Conservation (phyloP, 2,329 filamentous ascomycete genomes). For the Lecanicillium sp. region DNA sequence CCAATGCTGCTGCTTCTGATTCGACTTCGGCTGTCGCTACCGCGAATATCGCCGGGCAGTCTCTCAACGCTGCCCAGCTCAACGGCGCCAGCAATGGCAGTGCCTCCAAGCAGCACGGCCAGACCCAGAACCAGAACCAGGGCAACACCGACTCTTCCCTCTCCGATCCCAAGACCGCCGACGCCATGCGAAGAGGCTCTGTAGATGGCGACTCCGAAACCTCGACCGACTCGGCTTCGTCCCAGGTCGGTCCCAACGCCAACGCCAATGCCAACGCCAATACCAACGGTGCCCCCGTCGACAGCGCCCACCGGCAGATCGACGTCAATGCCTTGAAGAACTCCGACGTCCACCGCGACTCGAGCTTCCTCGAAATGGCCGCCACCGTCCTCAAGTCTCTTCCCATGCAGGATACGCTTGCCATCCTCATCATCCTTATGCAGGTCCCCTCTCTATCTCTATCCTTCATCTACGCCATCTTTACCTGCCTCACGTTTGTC, state of each 20-base stretch:
- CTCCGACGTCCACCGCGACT: constrained; percentile 59
- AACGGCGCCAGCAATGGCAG: constrained; percentile 6
- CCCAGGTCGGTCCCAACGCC: constrained; percentile 13
- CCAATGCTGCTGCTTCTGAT: constrained; percentile 13
- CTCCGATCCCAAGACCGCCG: constrained; percentile 2
- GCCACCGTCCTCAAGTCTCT: constrained; percentile 84
- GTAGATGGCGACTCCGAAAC: constrained; percentile 15
- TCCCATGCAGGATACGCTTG: constrained; percentile 88
- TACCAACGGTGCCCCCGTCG: constrained; percentile 26
- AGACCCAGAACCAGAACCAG: too few species aligned
- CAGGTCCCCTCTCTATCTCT: constrained; percentile 84
- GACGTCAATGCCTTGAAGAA: constrained; percentile 65
- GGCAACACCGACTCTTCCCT: neutral
- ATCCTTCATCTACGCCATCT: constrained; percentile 84
- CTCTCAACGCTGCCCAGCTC: constrained; percentile 14
- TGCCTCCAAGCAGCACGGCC: neutral
- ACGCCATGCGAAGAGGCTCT: constrained; percentile 3
- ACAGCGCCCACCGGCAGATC: constrained; percentile 55
- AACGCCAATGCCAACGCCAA: constrained; percentile 24
- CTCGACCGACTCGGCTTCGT: constrained; percentile 24
- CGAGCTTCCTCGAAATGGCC: constrained; percentile 67
- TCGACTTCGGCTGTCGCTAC: too few species aligned
- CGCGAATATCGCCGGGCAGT: constrained; percentile 12
- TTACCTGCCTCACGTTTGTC: constrained; percentile 88
- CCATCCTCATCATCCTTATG: constrained; percentile 91